These are phyloP conservation scores for Xylariomycetidae sp. DNA, from an alignment of 2,329 filamentous ascomycete genomes.

Conservation along the genomic window DNA sequence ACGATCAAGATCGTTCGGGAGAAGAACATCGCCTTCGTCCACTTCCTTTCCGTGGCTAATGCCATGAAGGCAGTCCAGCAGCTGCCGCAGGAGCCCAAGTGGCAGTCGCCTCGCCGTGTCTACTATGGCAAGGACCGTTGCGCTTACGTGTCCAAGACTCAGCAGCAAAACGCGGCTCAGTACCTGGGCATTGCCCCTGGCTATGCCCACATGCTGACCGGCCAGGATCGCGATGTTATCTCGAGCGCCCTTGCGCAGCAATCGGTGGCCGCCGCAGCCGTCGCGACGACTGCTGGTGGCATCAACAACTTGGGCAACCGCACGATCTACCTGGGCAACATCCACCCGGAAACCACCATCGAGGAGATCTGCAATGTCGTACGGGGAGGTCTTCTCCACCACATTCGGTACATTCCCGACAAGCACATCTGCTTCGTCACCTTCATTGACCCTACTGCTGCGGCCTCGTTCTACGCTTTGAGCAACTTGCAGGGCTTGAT, in stretches of 20 bases:
- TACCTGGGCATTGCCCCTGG: constrained; percentile 96
- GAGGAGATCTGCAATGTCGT: constrained; percentile 99
- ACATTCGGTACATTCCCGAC: constrained; percentile 98
- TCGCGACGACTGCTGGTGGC: constrained; percentile 91
- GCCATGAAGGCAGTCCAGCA: constrained; percentile 97
- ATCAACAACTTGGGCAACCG: constrained; percentile 97
- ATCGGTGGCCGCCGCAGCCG: constrained; percentile 91
- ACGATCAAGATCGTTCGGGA: constrained; percentile 97
- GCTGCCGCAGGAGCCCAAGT: constrained; percentile 91
- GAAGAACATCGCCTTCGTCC: constrained; percentile 96
- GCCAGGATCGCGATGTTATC: constrained; percentile 92
- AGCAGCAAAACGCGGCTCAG: constrained; percentile 97
- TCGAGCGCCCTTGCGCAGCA: constrained; percentile 95
- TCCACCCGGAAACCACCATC: constrained; percentile 96
- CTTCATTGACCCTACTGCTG: constrained; percentile 96
- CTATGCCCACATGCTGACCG: constrained; percentile 93
- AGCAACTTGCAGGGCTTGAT: constrained; percentile 97
- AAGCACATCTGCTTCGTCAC: constrained; percentile 99
- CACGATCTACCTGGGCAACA: constrained; percentile 97
- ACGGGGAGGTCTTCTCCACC: constrained; percentile 87
- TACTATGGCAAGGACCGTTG: constrained; percentile 99
- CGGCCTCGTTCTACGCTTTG: constrained; percentile 93
- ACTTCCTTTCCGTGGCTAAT: constrained; percentile 92
- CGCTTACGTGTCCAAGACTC: constrained; percentile 97
- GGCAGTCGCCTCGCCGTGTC: constrained; percentile 90